Conservation (phyloP, 495 filamentous ascomycete genomes). For the Elaphomyces granulatus region DNA sequence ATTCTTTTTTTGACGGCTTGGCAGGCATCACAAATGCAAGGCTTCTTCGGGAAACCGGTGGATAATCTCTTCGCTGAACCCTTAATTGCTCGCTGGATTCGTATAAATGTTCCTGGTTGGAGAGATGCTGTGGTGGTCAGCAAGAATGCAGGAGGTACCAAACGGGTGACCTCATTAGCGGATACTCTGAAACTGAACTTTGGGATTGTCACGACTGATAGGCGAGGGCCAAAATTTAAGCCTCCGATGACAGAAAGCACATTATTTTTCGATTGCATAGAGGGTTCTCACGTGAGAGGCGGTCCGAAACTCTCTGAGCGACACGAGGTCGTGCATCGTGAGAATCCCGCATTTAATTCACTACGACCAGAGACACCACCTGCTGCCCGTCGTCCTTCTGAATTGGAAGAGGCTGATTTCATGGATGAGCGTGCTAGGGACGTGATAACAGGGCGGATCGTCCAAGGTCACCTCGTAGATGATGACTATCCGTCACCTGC, state of each 20-base stretch:
- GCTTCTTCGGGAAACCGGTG: conserved; percentile 95
- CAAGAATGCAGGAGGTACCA: conserved; percentile 95
- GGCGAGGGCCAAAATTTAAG: conserved; percentile 36
- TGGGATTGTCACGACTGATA: conserved; percentile 89
- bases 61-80: conserved; percentile 97
- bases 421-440: conserved; percentile 77
- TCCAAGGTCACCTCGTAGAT: conserved; percentile 94
- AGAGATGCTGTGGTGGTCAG: conserved; percentile 87
- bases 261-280: conserved; percentile 34
- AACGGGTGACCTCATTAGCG: conserved; percentile 90
- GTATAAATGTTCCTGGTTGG: conserved; percentile 75
- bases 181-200: conserved; percentile 96
- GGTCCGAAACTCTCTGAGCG: not conserved
- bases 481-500: conserved; percentile 66
- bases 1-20: too few relatives aligned
- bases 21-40: conserved; percentile 88
- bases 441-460: conserved; percentile 78
- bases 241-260: conserved; percentile 54
- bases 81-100: conserved; percentile 90
- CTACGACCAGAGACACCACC: conserved; percentile 25
- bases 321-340: conserved; percentile 1
- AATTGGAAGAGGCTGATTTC: conserved; percentile 41
- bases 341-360: conserved; percentile 3
- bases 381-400: conserved; percentile 26
- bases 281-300: conserved; percentile 9